Evolutionary conservation across 805 yeast species (phyloP).

Genomic region (Lachancea thermotolerans): DNA sequence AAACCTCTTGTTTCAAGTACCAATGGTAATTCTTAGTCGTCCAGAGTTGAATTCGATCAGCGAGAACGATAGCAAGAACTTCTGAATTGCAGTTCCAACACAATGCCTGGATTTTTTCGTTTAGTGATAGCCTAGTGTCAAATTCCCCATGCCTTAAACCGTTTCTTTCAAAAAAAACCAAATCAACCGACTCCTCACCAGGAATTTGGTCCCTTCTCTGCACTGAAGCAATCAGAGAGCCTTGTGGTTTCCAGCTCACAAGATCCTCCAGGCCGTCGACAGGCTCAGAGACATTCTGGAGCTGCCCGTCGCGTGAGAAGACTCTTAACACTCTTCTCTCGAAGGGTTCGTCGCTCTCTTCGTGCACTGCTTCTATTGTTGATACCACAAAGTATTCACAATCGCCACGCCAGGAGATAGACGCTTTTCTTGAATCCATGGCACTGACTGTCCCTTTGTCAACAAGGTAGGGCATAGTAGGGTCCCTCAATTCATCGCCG

Average conservation of each 20-base stretch:
- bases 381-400: conserved; percentile 74
- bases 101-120: conserved; percentile 43
- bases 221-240: conserved; percentile 75
- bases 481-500: conserved; percentile 70
- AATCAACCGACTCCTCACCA: conserved; percentile 35
- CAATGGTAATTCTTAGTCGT: conserved; percentile 89
- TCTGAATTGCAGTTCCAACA: conserved; percentile 83
- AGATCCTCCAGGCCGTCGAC: conserved; percentile 71
- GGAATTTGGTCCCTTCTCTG: conserved; percentile 45
- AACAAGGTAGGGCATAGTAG: conserved; percentile 70
- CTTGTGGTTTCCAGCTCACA: conserved; percentile 87
- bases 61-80: conserved; percentile 60
- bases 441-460: conserved; percentile 61
- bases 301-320: conserved; percentile 67
- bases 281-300: conserved; percentile 84
- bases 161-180: conserved; percentile 85
- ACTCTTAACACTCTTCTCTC: conserved; percentile 76
- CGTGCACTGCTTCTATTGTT: conserved; percentile 46
- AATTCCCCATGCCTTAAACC: conserved; percentile 91
- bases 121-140: conserved; percentile 52
- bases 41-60: conserved; percentile 75
- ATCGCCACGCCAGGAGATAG: conserved; percentile 93
- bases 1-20: conserved; percentile 82
- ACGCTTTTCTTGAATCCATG: conserved; percentile 43
- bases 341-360: conserved; percentile 22